These are phyloP conservation scores for Lipomyces japonicus DNA, from an alignment of 805 yeast genomes.

Conservation along the genomic window DNA sequence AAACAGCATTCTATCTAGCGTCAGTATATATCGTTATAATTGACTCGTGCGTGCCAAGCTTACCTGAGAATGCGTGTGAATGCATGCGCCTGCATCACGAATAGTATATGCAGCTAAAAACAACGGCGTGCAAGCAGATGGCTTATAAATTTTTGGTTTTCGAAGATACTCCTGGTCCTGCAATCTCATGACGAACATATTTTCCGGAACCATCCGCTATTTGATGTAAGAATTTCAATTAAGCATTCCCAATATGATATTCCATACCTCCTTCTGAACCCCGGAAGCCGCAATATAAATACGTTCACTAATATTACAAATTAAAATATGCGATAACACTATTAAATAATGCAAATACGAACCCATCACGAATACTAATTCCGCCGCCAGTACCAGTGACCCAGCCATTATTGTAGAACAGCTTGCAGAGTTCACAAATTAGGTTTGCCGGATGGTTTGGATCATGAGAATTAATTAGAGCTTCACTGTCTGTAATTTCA, in stretches of 20 bases:
- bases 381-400: slow-evolving; percentile 98
- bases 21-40: background rate
- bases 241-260: background rate
- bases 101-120: slow-evolving; percentile 67
- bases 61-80: slow-evolving; percentile 86
- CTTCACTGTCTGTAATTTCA: slow-evolving; percentile 7
- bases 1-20: slow-evolving; percentile 54
- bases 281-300: slow-evolving; percentile 92
- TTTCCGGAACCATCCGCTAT: slow-evolving; percentile 64
- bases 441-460: slow-evolving; percentile 75
- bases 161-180: slow-evolving; percentile 51
- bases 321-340: background rate
- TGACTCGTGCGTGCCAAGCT: background rate
- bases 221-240: background rate
- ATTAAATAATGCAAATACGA: background rate
- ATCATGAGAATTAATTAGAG: slow-evolving; percentile 42
- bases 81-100: slow-evolving; percentile 83
- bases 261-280: slow-evolving; percentile 71
- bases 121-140: slow-evolving; percentile 92
- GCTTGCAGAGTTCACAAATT: slow-evolving; percentile 74
- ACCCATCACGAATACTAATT: slow-evolving; percentile 61
- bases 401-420: slow-evolving; percentile 80
- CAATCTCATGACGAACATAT: slow-evolving; percentile 73
- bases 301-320: slow-evolving; percentile 37
- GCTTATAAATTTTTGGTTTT: slow-evolving; percentile 65